Percentiles rank a stretch among this genome's conserved stretches.
These are phyloP conservation scores for Rutstroemia sp. DNA, from an alignment of 2,329 filamentous ascomycete genomes.

Conservation along the genomic window DNA sequence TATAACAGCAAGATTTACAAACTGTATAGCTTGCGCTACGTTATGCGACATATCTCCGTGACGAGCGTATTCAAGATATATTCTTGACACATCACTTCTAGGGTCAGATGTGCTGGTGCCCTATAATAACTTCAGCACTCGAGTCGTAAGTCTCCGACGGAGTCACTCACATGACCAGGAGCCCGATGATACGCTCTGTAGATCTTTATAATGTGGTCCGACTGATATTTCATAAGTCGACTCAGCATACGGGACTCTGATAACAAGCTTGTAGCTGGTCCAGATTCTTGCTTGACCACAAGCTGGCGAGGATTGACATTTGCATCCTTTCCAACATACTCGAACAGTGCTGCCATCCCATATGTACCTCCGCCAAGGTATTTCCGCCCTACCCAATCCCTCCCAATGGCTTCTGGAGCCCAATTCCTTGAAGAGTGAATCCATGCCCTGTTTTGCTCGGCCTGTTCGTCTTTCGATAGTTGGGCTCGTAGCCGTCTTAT, in stretches of 20 bases:
- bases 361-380: neutral
- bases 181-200: slow-evolving; percentile 2
- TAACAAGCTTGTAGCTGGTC: neutral
- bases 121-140: too few species aligned
- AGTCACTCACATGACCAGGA: neutral
- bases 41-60: neutral
- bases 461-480: accelerated
- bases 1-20: too few species aligned
- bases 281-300: slow-evolving; percentile 3
- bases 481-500: accelerated
- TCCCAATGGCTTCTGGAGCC: neutral
- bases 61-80: slow-evolving; percentile 3
- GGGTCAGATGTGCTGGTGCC: too few species aligned
- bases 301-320: neutral
- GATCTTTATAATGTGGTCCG: slow-evolving; percentile 2
- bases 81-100: neutral
- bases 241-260: neutral
- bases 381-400: slow-evolving; percentile 1
- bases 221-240: slow-evolving; percentile 2
- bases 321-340: neutral
- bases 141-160: too few species aligned
- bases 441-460: too few species aligned
- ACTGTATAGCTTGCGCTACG: too few species aligned
- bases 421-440: neutral
- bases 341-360: slow-evolving; percentile 3